A percentile compares a stretch with the other conserved stretches of the same genome.
Conservation (phyloP, 768 basidiomycete genomes). For the Stropharia rugosoannulata region DNA sequence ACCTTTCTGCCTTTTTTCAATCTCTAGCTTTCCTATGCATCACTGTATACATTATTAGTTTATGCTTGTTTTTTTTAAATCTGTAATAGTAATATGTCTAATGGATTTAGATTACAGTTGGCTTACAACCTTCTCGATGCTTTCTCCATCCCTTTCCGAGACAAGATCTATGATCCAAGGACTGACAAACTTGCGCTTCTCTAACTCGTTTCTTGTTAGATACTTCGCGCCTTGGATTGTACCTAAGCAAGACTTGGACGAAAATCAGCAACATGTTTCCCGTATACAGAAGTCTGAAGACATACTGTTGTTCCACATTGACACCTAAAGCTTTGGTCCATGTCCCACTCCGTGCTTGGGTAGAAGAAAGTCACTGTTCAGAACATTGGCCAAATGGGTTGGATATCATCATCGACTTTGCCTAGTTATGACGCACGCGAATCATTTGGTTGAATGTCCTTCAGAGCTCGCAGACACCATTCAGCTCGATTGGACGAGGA, state of each 20-base stretch:
- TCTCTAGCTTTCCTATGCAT: neutral
- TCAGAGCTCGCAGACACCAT: constrained; percentile 51
- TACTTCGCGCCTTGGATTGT: constrained; percentile 44
- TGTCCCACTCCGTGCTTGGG: constrained; percentile 69
- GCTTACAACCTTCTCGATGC: constrained; percentile 8
- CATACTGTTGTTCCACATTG: constrained; percentile 33
- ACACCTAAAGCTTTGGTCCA: constrained; percentile 63
- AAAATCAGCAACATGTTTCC: neutral
- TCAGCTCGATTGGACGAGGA: constrained; percentile 35
- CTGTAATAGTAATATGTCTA: constrained; percentile 5
- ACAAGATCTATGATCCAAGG: constrained; percentile 39
- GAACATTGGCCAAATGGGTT: neutral
- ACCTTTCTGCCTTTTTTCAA: neutral
- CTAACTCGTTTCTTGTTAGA: constrained; percentile 35
- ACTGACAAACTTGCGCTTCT: constrained; percentile 35
- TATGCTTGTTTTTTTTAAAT: neutral
- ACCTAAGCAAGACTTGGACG: neutral
- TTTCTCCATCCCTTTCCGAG: constrained; percentile 21
- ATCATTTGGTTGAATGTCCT: constrained; percentile 34
- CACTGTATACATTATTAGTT: constrained; percentile 3
- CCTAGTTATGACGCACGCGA: constrained; percentile 26
- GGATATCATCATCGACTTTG: neutral
- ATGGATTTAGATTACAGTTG: neutral
- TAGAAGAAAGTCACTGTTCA: constrained; percentile 57
- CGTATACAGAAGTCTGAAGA: too few species aligned